phyloP scores from a whole-genome alignment of 164 flowering plant species.

The Umbellularia californica region DNA sequence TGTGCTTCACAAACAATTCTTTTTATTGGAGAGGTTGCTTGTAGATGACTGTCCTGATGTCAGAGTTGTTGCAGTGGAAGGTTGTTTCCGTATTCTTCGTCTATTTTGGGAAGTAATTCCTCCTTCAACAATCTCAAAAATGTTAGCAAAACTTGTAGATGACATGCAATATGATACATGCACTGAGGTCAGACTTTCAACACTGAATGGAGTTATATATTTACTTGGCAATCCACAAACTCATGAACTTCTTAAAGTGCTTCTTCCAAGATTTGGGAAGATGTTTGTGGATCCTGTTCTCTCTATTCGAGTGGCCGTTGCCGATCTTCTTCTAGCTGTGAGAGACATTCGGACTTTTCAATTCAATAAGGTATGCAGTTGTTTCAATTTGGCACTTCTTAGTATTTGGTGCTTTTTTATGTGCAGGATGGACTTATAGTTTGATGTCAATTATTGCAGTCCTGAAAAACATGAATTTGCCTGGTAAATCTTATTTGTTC shows the following conservation, averaged over 20 bases:
- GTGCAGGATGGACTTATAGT: neutral
- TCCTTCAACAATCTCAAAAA: slow-evolving; percentile 65
- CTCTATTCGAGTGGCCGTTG: slow-evolving; percentile 50
- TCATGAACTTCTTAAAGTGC: slow-evolving; percentile 88
- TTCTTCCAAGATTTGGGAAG: slow-evolving; percentile 75
- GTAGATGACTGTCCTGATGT: slow-evolving; percentile 82
- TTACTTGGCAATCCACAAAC: slow-evolving; percentile 91
- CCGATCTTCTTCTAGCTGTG: slow-evolving; percentile 73
- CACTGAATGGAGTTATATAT: slow-evolving; percentile 72
- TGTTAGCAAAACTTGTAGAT: slow-evolving; percentile 58
- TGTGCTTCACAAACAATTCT: slow-evolving; percentile 72
- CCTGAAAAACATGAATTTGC: neutral
- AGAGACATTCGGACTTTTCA: slow-evolving; percentile 60
- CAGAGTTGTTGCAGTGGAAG: slow-evolving; percentile 90
- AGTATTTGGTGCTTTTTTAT: slow-evolving; percentile 1
- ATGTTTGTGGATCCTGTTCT: slow-evolving; percentile 59
- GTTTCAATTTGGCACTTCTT: neutral
- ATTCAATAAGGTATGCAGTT: slow-evolving; percentile 70
- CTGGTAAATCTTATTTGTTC: neutral
- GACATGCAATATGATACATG: slow-evolving; percentile 63
- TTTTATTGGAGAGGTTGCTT: slow-evolving; percentile 69
- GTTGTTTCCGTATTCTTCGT: slow-evolving; percentile 80
- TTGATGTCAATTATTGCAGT: neutral
- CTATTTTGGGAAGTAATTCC: slow-evolving; percentile 95
- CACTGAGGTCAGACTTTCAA: slow-evolving; percentile 75